These are phyloP conservation scores for Solanum pennellii DNA, from an alignment of 257 asterid genomes.

Conservation along the genomic window DNA sequence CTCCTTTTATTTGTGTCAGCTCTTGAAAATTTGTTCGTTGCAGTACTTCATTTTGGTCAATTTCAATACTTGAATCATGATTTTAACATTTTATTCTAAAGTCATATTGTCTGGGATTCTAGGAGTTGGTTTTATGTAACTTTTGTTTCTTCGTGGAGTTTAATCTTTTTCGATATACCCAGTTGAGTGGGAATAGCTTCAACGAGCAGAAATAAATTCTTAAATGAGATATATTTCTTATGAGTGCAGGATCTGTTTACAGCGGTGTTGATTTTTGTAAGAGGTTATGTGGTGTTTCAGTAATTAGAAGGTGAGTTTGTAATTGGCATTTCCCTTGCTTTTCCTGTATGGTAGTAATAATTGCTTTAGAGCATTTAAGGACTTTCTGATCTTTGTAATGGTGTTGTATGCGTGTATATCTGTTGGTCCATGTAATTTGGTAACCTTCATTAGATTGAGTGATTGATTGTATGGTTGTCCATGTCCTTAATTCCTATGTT, in stretches of 20 bases:
- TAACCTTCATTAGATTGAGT: neutral
- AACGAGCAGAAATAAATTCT: neutral
- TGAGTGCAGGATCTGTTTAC: conserved; percentile 76
- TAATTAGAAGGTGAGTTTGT: conserved; percentile 70
- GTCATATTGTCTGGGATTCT: neutral
- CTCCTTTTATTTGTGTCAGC: neutral
- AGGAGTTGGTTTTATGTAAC: neutral
- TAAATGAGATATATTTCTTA: neutral
- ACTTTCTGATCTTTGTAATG: neutral
- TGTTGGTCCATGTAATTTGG: neutral
- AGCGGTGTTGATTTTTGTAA: conserved; percentile 95
- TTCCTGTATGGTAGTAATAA: neutral
- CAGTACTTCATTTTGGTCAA: neutral
- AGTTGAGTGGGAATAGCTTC: neutral
- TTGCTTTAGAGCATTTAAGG: neutral
- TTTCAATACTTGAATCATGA: neutral
- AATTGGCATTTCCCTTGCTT: neutral
- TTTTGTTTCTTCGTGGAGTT: neutral
- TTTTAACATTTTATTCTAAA: neutral
- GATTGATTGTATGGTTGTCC: neutral
- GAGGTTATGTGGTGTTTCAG: conserved; percentile 93
- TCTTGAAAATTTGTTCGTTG: neutral
- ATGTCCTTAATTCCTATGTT: neutral
- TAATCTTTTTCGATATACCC: neutral
- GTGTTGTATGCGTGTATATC: neutral